Conservation (phyloP, 176 grass and related monocot species). For the Oryza meyeriana region DNA sequence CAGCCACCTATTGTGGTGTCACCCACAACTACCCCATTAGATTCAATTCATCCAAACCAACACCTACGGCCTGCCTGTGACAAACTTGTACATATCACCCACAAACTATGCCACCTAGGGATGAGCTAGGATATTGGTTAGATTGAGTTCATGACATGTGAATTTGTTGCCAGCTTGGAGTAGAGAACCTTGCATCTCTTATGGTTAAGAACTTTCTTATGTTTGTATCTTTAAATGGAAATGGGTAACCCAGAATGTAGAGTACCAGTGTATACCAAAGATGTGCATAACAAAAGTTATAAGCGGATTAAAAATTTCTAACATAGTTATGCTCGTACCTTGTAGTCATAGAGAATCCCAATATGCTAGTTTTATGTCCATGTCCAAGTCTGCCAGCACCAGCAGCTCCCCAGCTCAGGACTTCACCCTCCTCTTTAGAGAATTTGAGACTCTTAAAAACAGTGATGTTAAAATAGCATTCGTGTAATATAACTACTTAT, state of each 20-base stretch:
- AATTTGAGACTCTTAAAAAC: constrained; percentile 12
- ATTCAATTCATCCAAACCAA: not conserved
- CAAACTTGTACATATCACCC: not conserved
- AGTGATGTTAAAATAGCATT: not conserved
- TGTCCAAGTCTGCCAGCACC: constrained; percentile 85
- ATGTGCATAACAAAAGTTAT: not conserved
- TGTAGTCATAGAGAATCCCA: constrained; percentile 59
- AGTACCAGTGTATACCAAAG: not conserved
- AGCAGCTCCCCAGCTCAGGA: constrained; percentile 93
- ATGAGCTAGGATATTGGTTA: not conserved
- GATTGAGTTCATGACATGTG: not conserved
- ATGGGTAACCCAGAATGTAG: not conserved
- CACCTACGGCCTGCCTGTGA: not conserved
- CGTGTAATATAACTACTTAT: not conserved
- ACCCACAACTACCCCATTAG: not conserved
- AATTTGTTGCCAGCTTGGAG: not conserved
- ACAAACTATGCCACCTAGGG: not conserved
- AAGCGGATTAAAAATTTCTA: not conserved
- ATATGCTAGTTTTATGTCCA: constrained; percentile 66
- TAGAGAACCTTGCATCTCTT: constrained; percentile 22
- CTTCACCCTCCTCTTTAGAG: constrained; percentile 61
- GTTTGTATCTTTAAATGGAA: not conserved
- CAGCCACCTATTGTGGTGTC: not conserved
- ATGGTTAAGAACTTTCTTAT: not conserved
- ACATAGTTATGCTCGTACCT: constrained; percentile 50